Percentiles rank a stretch among this genome's conserved stretches.
These are phyloP conservation scores for Amniculicola lignicola DNA, from an alignment of 495 filamentous ascomycete species.

Conservation along the genomic window DNA sequence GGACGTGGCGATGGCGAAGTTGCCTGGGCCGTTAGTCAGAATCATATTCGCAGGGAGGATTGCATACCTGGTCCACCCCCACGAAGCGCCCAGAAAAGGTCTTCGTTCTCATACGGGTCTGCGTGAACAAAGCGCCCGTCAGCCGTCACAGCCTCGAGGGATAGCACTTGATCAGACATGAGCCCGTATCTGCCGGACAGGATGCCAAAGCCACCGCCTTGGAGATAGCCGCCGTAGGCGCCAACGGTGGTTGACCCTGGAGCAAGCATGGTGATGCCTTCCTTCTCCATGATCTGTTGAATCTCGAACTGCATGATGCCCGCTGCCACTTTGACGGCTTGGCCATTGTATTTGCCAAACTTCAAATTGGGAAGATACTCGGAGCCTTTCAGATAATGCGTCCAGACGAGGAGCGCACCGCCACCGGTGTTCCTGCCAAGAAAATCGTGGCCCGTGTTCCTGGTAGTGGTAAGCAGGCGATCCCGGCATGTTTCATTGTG, in stretches of 20 bases:
- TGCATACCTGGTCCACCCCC: constrained; percentile 26
- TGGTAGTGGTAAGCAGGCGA: no score
- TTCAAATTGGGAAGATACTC: constrained; percentile 41
- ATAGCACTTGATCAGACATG: constrained; percentile 23
- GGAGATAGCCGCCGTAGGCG: constrained; percentile 20
- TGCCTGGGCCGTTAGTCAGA: background rate
- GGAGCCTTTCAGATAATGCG: constrained; percentile 47
- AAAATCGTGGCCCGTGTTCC: constrained; percentile 55
- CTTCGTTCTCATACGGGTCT: constrained; percentile 19
- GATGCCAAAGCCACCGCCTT: constrained; percentile 19
- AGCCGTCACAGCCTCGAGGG: constrained; percentile 28
- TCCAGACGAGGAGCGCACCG: constrained; percentile 48
- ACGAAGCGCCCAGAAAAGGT: constrained; percentile 29
- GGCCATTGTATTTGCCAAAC: constrained; percentile 26
- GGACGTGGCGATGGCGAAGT: constrained; percentile 29
- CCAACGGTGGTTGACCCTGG: constrained; percentile 20
- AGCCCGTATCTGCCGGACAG: constrained; percentile 20
- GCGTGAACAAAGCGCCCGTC: constrained; percentile 29
- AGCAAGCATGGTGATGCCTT: constrained; percentile 18
- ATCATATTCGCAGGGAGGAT: background rate
- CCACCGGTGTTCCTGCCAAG: constrained; percentile 51
- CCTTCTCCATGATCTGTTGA: constrained; percentile 4
- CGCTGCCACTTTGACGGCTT: constrained; percentile 19
- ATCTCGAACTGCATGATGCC: constrained; percentile 17
- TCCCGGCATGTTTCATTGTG: no score